Base-by-base conservation (phyloP, 352 stramenopile genomes). In the Pythium apleroticum region DNA sequence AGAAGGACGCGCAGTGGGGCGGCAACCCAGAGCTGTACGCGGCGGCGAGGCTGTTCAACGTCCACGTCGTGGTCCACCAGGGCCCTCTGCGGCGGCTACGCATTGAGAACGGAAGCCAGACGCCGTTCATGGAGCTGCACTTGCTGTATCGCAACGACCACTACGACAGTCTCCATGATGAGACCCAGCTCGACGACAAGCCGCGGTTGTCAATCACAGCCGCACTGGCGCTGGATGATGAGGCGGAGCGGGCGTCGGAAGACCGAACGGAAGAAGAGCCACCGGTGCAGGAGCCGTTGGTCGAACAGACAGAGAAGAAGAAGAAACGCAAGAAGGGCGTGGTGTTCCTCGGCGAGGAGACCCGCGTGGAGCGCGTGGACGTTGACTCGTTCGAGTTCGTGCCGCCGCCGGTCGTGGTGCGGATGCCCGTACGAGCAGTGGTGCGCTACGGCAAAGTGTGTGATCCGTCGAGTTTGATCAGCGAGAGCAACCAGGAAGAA, bases 11-110 rank as follows among this genome's bases (percentile, higher is more conserved):
- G 37, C 84, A 80, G 53, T 95, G 86, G 86, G 86, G 86, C 35
- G 86, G 86, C 25, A 95, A 95, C 61, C 79, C 89, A 52, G 84
- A 95, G 66, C 65, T 93, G 6, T 92, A 85, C 39, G 86, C 82
- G 22, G 81, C 79, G 6, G 80, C 86, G 49, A 73, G 77, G n/a
- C 66, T 89, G 19, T 95, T 91, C 63, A 78, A 88, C 35, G 76
- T 88, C 19, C 85, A 89, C 63, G 74, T 95, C 37, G 74, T 93
- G 24, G 78, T 95, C 48, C 84, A 95, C 55, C 80, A 90, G 53
- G 80, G 89, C 43, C 78, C 68, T 35, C 65, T 67, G 57, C 73
- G 80, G 4, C 77, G 86, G 69, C 72, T 90, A 30, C 55, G 63
- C 20, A 91, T 92, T 57, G 80, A 90, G 61, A 90, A 78, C 63